Evolutionary conservation across 2,329 filamentous ascomycete genomes (phyloP), one percentile per base, ranked within the genome.

Genomic region (Fusarium sororula): DNA sequence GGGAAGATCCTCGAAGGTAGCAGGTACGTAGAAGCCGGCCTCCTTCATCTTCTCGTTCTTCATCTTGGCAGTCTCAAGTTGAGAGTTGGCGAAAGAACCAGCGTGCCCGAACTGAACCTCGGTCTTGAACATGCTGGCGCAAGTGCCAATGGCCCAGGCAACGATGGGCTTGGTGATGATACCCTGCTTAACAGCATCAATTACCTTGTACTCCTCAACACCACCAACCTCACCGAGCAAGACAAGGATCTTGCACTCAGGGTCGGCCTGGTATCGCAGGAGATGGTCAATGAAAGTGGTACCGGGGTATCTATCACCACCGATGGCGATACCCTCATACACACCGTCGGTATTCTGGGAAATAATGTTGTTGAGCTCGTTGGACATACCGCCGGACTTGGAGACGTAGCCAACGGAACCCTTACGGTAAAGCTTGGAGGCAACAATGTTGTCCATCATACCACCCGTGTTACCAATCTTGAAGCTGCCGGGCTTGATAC

Each of bases 391-490:
- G 83, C 96, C 96, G 68, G 96, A 99, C 90, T 99, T 99, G 90
- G 96, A 98, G 85, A 99, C 96, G 86, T 99, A 99, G 80, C 94
- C 96, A 78, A 99, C 95, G 79, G 96, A 98, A 80, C 96, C 96
- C 88, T 96, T 96, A 86, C 96, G 96, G 92, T 99, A 99, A 72
- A 99, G 94, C 92, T 99, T 99, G 84, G 96, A 98, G 79, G 96
- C 95, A 75, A 99, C 96, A 81, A 99, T 99, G 91, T 99, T 99
- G 91, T 99, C 96, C 96, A 99, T 99, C 96, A 99, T 99, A 86
- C 96, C 96, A 90, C 96, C 96, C 81, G 96, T 99, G 91, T 99
- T 99, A 84, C 96, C 96, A 77, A 99, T 99, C 91, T 98, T 99
- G 93, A 96, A 99, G 84, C 94, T 94, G 85, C 96, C 96, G 73